Percentiles rank a stretch among this genome's conserved stretches.
Evolutionary conservation across 2,329 filamentous ascomycete genomes (phyloP).

Genomic region (Cladosporium velox): DNA sequence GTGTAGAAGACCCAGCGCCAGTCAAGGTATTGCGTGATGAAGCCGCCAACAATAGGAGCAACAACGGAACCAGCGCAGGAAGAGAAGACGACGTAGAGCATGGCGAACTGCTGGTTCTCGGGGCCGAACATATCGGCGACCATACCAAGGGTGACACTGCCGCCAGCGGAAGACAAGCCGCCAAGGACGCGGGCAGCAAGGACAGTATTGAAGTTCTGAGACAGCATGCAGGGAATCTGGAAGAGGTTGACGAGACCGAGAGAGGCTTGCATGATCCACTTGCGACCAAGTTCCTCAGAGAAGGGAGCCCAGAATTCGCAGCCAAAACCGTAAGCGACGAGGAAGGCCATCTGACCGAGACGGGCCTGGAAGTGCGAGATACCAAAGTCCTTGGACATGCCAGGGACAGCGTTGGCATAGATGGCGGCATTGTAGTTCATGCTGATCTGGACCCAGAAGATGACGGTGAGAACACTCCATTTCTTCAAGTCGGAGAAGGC

Average conservation of each 20-base stretch:
- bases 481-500: conserved; percentile 51
- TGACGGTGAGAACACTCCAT: conserved; percentile 53
- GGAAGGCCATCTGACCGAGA: conserved; percentile 76
- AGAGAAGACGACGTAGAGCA: conserved; percentile 70
- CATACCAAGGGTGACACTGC: conserved; percentile 67
- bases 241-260: conserved; percentile 66
- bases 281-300: conserved; percentile 68
- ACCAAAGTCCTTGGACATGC: conserved; percentile 66
- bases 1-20: conserved; percentile 87
- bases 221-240: conserved; percentile 69
- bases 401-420: conserved; percentile 59
- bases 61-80: conserved; percentile 53
- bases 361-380: conserved; percentile 72
- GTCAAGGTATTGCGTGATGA: conserved; percentile 45
- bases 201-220: conserved; percentile 65
- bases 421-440: conserved; percentile 59
- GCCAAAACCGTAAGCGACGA: conserved; percentile 68
- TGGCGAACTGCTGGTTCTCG: conserved; percentile 71
- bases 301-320: conserved; percentile 62
- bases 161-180: conserved; percentile 60
- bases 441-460: conserved; percentile 56
- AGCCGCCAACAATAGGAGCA: conserved; percentile 37
- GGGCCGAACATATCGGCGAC: conserved; percentile 76
- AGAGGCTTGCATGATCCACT: conserved; percentile 67
- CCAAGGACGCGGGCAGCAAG: conserved; percentile 76